Evolutionary conservation across 2,329 filamentous ascomycete genomes (phyloP).

Genomic region (Talaromyces albobiverticillius): DNA sequence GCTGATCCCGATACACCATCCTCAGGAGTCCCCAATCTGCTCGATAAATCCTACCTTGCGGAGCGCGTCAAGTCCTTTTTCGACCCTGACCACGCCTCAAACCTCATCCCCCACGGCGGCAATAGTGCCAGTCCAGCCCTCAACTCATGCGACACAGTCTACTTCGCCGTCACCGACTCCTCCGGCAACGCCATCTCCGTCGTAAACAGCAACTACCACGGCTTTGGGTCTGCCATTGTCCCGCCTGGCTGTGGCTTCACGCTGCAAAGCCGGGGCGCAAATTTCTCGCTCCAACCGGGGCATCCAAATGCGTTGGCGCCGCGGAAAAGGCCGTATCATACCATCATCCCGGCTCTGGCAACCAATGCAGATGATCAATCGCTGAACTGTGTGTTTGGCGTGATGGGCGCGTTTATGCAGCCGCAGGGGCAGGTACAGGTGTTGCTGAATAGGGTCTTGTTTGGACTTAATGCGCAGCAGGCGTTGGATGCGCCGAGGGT

Average conservation of each 20-base stretch:
- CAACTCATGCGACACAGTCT: slow-evolving; percentile 85
- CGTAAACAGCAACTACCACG: slow-evolving; percentile 92
- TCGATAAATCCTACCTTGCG: slow-evolving; percentile 70
- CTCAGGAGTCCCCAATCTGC: slow-evolving; percentile 53
- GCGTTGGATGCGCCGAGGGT: slow-evolving; percentile 86
- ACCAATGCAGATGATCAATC: slow-evolving; percentile 67
- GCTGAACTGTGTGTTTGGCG: slow-evolving; percentile 83
- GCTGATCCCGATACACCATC: slow-evolving; percentile 64
- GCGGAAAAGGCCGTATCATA: slow-evolving; percentile 89
- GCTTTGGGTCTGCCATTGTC: slow-evolving; percentile 80
- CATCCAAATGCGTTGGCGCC: slow-evolving; percentile 81
- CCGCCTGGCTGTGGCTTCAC: slow-evolving; percentile 85
- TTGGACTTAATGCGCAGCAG: slow-evolving; percentile 76
- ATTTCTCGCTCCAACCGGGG: slow-evolving; percentile 65
- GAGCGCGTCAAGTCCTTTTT: slow-evolving; percentile 63
- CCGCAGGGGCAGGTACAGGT: slow-evolving; percentile 95
- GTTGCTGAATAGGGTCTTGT: slow-evolving; percentile 81
- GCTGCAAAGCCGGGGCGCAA: slow-evolving; percentile 86
- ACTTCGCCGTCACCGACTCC: slow-evolving; percentile 79
- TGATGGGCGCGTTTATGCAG: slow-evolving; percentile 99
- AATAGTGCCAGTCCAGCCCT: slow-evolving; percentile 65
- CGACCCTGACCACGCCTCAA: slow-evolving; percentile 47
- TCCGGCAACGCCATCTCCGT: slow-evolving; percentile 89
- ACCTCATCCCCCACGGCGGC: slow-evolving; percentile 55
- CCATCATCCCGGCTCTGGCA: slow-evolving; percentile 89